Base-by-base conservation (phyloP, 768 basidiomycete species). In the Termitomyces sp. region DNA sequence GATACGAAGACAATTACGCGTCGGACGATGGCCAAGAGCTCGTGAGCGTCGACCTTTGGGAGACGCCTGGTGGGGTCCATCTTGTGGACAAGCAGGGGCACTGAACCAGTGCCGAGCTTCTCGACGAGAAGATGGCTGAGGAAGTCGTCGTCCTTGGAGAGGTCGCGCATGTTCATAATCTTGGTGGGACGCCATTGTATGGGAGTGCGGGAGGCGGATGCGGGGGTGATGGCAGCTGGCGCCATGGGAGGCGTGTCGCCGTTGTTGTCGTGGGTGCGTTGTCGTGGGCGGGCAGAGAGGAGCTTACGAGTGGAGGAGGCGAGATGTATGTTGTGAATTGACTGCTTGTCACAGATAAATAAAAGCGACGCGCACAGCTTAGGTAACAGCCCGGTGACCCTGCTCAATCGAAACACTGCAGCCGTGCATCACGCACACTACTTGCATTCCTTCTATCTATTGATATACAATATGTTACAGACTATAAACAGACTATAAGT, bases 151-250 rank as follows among this genome's bases (percentile, higher is more conserved):
- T 94, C 91, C 71, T 83, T 85, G 66, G 91, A 89, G 59, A 94
- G 82, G 82, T 94, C 91, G 71, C 82, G 82, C 80, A 90, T 87
- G 75, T 90, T 89, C 90, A 93, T 93, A 64, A 89, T 86, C 78
- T 89, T 91, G 49, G 89, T 92, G 19, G 85, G 85, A 43, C 87
- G 84, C 90, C 90, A 92, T 73, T 73, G 64, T 56, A 85, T 65
- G 56, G 66, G 53, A 41, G 66, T 65, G 44, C 59, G 64, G 7
- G 62, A 57, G 31, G 71, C 62, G 17, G 70, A 60, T 58, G 67
- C 63, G 14, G 61, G 54, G 23, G 70, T 63, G 26, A 69, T 60
- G 60, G 68, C 60, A 57, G 66, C 65, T 53, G 67, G 65, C 38
- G 70, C 64, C 71, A 73, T 74, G 28, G 60, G 30, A 58, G 60